phyloP scores from a whole-genome alignment of 148 eudicot genomes.

The Silene uniflora region DNA sequence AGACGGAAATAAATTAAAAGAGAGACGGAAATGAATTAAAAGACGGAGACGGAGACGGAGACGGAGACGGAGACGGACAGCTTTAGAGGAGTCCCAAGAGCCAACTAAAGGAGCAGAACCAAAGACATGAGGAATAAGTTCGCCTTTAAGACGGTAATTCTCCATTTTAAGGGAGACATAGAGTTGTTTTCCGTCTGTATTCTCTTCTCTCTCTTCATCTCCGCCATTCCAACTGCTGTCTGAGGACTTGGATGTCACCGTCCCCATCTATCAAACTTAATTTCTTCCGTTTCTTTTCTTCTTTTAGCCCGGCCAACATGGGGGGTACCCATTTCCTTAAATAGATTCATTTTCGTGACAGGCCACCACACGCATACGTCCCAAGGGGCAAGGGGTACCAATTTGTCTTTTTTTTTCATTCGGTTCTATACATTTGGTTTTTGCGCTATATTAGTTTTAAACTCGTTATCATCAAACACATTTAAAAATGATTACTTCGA shows the following conservation, averaged over 20 bases:
- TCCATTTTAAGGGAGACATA: slow-evolving; percentile 84
- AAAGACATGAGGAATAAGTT: slow-evolving; percentile 70
- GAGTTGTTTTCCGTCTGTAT: slow-evolving; percentile 61
- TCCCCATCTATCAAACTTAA: slow-evolving; percentile 46
- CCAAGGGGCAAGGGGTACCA: too few species aligned
- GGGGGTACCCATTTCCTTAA: too few species aligned
- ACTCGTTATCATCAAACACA: too few species aligned
- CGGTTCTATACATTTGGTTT: too few species aligned
- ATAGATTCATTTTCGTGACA: too few species aligned
- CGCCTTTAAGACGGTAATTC: slow-evolving; percentile 50
- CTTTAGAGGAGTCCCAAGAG: slow-evolving; percentile 81
- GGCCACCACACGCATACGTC: too few species aligned
- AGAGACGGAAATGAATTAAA: too few species aligned
- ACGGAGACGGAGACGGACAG: slow-evolving; percentile 36
- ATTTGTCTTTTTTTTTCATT: too few species aligned
- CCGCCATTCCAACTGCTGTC: slow-evolving; percentile 48
- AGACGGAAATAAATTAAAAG: not conserved
- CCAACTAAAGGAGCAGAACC: slow-evolving; percentile 91
- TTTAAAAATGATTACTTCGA: too few species aligned
- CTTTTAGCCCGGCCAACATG: too few species aligned
- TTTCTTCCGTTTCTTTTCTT: too few species aligned
- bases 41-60: not conserved
- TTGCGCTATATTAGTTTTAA: too few species aligned
- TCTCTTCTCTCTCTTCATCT: slow-evolving; percentile 54
- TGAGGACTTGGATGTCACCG: slow-evolving; percentile 48